A percentile compares a stretch with the other conserved stretches of the same genome.
phyloP scores from a whole-genome alignment of 2,329 filamentous ascomycete species.

The Parastagonospora avenae region DNA sequence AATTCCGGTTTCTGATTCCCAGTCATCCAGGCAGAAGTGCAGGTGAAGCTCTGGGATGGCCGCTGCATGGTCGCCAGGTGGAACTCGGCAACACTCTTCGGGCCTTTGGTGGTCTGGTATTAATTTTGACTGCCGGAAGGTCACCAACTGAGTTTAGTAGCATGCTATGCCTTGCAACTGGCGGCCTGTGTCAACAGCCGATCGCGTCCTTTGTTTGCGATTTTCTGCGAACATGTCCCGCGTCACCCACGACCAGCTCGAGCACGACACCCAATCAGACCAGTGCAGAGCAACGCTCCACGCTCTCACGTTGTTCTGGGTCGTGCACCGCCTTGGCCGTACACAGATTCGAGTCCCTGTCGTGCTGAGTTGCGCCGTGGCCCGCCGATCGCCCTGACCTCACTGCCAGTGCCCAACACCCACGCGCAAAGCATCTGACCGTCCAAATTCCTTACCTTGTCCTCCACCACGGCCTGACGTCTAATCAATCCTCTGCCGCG shows the following conservation, averaged over 20 bases:
- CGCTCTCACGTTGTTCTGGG: not conserved
- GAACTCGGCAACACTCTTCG: too few species aligned
- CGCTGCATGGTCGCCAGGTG: too few species aligned
- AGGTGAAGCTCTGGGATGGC: too few species aligned
- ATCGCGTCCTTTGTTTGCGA: conserved; percentile 21
- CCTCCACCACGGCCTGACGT: conserved; percentile 1
- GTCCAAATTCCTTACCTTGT: conserved; percentile 17
- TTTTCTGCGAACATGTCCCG: conserved; percentile 5
- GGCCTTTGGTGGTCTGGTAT: too few species aligned
- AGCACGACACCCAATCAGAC: not conserved
- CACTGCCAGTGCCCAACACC: conserved; percentile 8
- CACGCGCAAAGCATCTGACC: not conserved
- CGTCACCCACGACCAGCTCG: conserved; percentile 1
- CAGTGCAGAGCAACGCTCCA: not conserved
- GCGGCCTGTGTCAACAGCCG: conserved; percentile 4
- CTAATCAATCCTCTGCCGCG: conserved; percentile 6
- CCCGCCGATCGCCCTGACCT: conserved; percentile 34
- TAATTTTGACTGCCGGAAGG: too few species aligned
- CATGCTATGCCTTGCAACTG: not conserved
- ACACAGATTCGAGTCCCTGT: conserved; percentile 7
- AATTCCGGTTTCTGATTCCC: too few species aligned
- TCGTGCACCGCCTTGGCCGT: conserved; percentile 7
- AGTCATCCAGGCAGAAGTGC: too few species aligned
- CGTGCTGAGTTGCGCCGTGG: conserved; percentile 3
- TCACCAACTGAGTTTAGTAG: not conserved